phyloP scores from a whole-genome alignment of 768 basidiomycete species.

The Tulasnella sp. region DNA sequence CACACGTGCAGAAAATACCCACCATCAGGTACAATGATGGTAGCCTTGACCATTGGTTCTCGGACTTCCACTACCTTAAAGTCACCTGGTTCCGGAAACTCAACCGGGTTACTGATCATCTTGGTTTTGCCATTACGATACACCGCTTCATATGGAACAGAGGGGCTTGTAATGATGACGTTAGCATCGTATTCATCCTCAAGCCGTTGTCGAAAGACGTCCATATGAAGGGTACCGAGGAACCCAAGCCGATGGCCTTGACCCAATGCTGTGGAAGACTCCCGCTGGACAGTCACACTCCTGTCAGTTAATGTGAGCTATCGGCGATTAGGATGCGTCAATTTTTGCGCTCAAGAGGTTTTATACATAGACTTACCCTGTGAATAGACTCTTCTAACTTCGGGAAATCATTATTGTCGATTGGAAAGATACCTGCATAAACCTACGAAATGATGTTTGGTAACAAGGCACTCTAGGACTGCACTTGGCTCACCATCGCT shows the following conservation, averaged over 20 bases:
- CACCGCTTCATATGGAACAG: slow-evolving; percentile 82
- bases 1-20: slow-evolving; percentile 16
- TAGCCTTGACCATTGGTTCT: slow-evolving; percentile 87
- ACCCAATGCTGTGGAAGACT: slow-evolving; percentile 86
- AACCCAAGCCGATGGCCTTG: slow-evolving; percentile 94
- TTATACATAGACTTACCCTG: slow-evolving; percentile 38
- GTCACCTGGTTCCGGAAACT: slow-evolving; percentile 80
- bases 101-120: slow-evolving; percentile 80
- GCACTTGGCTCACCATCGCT: slow-evolving; percentile 57
- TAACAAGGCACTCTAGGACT: background rate
- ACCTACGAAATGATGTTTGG: slow-evolving; percentile 39
- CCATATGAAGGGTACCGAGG: slow-evolving; percentile 91
- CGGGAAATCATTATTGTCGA: slow-evolving; percentile 79
- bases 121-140: slow-evolving; percentile 41
- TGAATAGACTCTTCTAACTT: slow-evolving; percentile 95
- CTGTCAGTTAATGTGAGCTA: slow-evolving; percentile 77
- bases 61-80: slow-evolving; percentile 60
- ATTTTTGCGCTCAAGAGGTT: slow-evolving; percentile 6
- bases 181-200: slow-evolving; percentile 96
- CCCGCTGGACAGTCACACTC: slow-evolving; percentile 79
- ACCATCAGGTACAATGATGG: slow-evolving; percentile 92
- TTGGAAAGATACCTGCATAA: slow-evolving; percentile 87
- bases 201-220: slow-evolving; percentile 85
- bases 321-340: slow-evolving; percentile 10
- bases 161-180: slow-evolving; percentile 90